A percentile compares a stretch with the other conserved stretches of the same genome.
Evolutionary conservation across 306 rosid genomes (phyloP).

Genomic region (Comarum palustre): DNA sequence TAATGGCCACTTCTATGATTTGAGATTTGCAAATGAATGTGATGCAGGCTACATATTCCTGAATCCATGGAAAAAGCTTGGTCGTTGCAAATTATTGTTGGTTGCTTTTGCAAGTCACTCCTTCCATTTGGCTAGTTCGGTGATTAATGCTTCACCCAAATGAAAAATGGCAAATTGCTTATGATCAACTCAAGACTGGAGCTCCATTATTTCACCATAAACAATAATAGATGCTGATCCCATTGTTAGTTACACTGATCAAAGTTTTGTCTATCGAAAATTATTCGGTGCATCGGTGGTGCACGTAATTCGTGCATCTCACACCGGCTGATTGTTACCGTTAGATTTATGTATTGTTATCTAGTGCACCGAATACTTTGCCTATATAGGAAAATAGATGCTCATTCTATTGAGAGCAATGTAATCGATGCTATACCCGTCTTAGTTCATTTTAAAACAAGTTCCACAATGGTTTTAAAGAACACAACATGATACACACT

Average conservation of each 20-base stretch:
- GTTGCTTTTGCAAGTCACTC: neutral
- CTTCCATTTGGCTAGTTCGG: neutral
- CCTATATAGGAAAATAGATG: neutral
- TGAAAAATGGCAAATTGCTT: neutral
- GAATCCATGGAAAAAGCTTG: neutral
- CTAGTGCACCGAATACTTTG: too few species aligned
- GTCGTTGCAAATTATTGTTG: neutral
- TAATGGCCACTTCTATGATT: neutral
- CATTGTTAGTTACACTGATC: too few species aligned
- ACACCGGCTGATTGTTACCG: too few species aligned
- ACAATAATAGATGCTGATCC: neutral
- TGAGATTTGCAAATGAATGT: neutral
- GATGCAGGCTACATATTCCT: neutral
- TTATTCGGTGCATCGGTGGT: too few species aligned
- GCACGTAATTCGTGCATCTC: too few species aligned
- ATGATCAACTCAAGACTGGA: neutral
- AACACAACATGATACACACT: neutral
- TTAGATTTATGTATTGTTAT: too few species aligned
- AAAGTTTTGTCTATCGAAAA: neutral
- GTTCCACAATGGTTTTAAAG: neutral
- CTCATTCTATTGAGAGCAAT: neutral
- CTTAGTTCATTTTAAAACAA: neutral
- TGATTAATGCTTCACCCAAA: neutral
- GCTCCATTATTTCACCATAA: neutral
- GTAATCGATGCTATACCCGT: neutral